These are phyloP conservation scores for Penicillium frequentans DNA, from an alignment of 2,329 filamentous ascomycete species.

Conservation along the genomic window DNA sequence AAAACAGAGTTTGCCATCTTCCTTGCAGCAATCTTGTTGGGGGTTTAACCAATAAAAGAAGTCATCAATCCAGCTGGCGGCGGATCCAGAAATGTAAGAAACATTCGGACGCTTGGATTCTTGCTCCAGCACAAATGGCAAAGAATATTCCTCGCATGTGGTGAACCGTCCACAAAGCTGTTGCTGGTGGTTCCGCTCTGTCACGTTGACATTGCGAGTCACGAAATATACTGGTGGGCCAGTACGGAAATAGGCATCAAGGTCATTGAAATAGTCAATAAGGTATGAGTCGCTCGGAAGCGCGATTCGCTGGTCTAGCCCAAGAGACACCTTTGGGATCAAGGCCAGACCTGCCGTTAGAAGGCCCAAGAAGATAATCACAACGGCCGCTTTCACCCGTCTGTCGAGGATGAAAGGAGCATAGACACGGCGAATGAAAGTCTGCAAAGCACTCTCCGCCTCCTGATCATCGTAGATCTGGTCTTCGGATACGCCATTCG, in stretches of 20 bases:
- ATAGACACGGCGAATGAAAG: conserved; percentile 87
- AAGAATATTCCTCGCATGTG: conserved; percentile 77
- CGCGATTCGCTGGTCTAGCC: conserved; percentile 90
- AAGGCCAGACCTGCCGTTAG: conserved; percentile 84
- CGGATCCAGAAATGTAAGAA: conserved; percentile 83
- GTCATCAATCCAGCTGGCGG: conserved; percentile 96
- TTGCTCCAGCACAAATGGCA: conserved; percentile 88
- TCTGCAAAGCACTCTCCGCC: conserved; percentile 79
- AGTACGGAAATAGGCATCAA: conserved; percentile 87
- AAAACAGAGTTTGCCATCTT: conserved; percentile 74
- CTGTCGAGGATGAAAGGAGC: conserved; percentile 78
- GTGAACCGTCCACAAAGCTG: conserved; percentile 89
- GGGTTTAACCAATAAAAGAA: conserved; percentile 98
- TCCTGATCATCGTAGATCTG: conserved; percentile 68
- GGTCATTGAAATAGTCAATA: conserved; percentile 93
- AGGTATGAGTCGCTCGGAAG: conserved; percentile 93
- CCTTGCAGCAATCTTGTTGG: conserved; percentile 72
- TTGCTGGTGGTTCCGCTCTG: conserved; percentile 72
- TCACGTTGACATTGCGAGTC: conserved; percentile 76
- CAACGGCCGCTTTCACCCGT: conserved; percentile 72
- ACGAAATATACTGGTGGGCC: conserved; percentile 98
- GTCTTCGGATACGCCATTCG: conserved; percentile 63
- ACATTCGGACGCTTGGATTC: conserved; percentile 86
- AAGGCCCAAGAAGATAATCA: conserved; percentile 81
- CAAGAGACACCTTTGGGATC: conserved; percentile 79